Percentiles rank a stretch among this genome's conserved stretches.
These are phyloP conservation scores for Monilinia laxa DNA, from an alignment of 2,329 filamentous ascomycete genomes.

Conservation along the genomic window DNA sequence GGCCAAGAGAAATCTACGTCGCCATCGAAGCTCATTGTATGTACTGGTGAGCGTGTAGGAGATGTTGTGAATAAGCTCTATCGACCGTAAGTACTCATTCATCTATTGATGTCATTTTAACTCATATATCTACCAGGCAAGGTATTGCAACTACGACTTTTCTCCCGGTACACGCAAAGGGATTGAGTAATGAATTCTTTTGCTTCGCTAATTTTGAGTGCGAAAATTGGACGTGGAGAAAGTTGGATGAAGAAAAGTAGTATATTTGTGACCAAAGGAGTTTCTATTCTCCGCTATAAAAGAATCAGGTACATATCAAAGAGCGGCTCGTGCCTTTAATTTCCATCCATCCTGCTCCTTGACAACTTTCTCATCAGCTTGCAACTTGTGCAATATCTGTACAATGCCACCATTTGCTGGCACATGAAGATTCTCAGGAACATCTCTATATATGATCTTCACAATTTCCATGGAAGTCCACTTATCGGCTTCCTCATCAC, in stretches of 20 bases:
- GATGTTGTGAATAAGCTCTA: slow-evolving; percentile 66
- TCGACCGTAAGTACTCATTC: slow-evolving; percentile 50
- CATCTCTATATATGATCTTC: slow-evolving; percentile 79
- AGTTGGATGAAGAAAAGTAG: slow-evolving; percentile 5
- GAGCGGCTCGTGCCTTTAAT: slow-evolving; percentile 45
- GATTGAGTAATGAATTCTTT: slow-evolving; percentile 76
- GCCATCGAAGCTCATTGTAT: slow-evolving; percentile 55
- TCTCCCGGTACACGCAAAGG: slow-evolving; percentile 66
- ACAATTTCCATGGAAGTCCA: slow-evolving; percentile 82
- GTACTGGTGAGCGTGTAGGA: slow-evolving; percentile 77
- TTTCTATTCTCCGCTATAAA: neutral
- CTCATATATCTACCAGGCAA: slow-evolving; percentile 44
- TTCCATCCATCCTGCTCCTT: slow-evolving; percentile 47
- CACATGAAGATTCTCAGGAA: slow-evolving; percentile 70
- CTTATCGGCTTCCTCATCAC: slow-evolving; percentile 37
- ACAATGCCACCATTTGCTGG: slow-evolving; percentile 74
- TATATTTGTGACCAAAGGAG: neutral
- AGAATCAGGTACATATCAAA: slow-evolving; percentile 39
- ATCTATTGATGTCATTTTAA: neutral
- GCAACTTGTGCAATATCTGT: slow-evolving; percentile 78
- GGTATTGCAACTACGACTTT: slow-evolving; percentile 59
- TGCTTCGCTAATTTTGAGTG: slow-evolving; percentile 79
- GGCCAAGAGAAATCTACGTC: slow-evolving; percentile 7
- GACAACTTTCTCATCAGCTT: slow-evolving; percentile 66
- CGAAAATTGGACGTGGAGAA: slow-evolving; percentile 48